Evolutionary conservation across 1,139 yeast genomes (phyloP).

Genomic region (Diutina siamensis): DNA sequence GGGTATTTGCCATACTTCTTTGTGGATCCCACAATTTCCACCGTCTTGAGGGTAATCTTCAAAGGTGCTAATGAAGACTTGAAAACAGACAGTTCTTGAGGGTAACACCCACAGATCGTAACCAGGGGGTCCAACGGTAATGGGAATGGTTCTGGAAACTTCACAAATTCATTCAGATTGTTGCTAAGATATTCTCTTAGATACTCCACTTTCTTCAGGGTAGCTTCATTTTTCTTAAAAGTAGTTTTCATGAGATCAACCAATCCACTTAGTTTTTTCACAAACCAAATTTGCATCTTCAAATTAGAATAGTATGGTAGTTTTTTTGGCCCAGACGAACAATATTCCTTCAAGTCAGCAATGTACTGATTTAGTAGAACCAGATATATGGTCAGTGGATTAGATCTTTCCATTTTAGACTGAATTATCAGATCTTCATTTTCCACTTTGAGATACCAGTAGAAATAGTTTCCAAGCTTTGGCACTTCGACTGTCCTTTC

Average conservation of each 20-base stretch:
- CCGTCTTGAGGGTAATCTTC: constrained; percentile 65
- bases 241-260: constrained; percentile 30
- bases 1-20: constrained; percentile 49
- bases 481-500: constrained; percentile 58
- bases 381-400: constrained; percentile 18
- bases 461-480: constrained; percentile 67
- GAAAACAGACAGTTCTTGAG: constrained; percentile 76
- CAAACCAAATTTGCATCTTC: constrained; percentile 34
- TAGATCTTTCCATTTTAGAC: constrained; percentile 9
- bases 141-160: constrained; percentile 42
- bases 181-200: constrained; percentile 30
- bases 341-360: constrained; percentile 23
- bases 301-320: constrained; percentile 27
- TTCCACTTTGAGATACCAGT: constrained; percentile 89
- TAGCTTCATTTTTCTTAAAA: constrained; percentile 34
- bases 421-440: constrained; percentile 50
- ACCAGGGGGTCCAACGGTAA: constrained; percentile 66
- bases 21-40: constrained; percentile 25
- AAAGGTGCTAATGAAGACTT: constrained; percentile 85
- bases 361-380: constrained; percentile 29
- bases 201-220: constrained; percentile 31
- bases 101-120: constrained; percentile 60
- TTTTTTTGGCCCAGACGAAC: constrained; percentile 15
- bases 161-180: constrained; percentile 27
- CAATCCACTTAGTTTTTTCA: constrained; percentile 29